Conservation (phyloP, 306 rosid species). For the Prunus fruticosa region DNA sequence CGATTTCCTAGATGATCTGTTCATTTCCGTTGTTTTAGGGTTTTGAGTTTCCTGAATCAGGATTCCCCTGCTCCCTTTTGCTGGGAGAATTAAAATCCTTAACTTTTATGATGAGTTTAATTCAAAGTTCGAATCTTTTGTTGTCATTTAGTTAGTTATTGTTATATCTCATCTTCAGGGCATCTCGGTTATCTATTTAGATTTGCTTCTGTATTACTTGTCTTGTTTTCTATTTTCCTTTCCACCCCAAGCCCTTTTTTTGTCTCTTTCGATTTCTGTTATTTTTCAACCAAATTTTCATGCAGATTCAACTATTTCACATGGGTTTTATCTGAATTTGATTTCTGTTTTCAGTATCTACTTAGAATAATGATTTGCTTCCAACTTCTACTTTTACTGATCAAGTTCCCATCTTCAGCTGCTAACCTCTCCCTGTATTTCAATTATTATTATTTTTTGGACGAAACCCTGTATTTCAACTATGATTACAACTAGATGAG, state of each 20-base stretch:
- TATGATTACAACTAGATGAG: no score
- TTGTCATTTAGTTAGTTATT: neutral
- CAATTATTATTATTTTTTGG: no score
- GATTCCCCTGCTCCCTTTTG: neutral
- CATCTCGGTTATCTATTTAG: neutral
- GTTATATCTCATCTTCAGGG: neutral
- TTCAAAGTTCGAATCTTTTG: neutral
- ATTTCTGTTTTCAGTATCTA: neutral
- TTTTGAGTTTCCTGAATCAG: neutral
- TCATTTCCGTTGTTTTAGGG: neutral
- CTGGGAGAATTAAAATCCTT: neutral
- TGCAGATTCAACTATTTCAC: neutral
- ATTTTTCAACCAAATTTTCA: neutral
- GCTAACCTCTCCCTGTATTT: neutral
- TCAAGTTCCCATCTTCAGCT: constrained; percentile 1
- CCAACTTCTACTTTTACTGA: neutral
- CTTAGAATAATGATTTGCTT: neutral
- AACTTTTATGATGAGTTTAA: neutral
- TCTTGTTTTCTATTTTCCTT: neutral
- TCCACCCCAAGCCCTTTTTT: neutral
- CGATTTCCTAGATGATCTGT: neutral
- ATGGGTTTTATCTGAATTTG: neutral
- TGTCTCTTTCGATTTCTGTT: neutral
- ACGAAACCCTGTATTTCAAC: neutral
- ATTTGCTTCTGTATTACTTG: neutral